Conservation (phyloP, 2,329 filamentous ascomycete species). For the Botrytis fragariae region DNA sequence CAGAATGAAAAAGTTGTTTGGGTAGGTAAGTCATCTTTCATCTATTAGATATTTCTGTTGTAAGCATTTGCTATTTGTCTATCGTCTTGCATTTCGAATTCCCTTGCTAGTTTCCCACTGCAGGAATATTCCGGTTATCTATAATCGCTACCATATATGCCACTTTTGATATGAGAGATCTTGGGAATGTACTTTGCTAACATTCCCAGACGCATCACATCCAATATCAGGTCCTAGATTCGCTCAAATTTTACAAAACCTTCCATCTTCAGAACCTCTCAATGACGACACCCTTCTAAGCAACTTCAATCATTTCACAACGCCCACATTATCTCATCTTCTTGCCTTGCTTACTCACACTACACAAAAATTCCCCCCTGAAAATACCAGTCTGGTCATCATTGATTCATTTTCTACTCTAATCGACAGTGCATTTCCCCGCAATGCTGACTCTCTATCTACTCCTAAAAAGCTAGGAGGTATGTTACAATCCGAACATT, state of each 20-base stretch:
- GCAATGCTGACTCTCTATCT: slow-evolving; percentile 44
- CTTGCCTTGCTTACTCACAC: slow-evolving; percentile 71
- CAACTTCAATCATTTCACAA: slow-evolving; percentile 64
- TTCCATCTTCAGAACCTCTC: slow-evolving; percentile 16
- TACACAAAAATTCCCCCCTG: slow-evolving; percentile 60
- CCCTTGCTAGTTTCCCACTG: background rate
- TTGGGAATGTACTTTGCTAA: slow-evolving; percentile 13
- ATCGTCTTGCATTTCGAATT: background rate
- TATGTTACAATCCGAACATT: slow-evolving; percentile 22
- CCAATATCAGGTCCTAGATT: slow-evolving; percentile 49
- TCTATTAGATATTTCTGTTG: background rate
- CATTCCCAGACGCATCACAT: slow-evolving; percentile 36
- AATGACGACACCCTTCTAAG: slow-evolving; percentile 32
- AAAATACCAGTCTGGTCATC: slow-evolving; percentile 65
- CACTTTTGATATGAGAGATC: background rate
- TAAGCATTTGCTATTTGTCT: background rate
- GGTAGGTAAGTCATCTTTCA: slow-evolving; percentile 59
- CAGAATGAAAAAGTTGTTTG: slow-evolving; percentile 67
- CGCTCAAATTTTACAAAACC: slow-evolving; percentile 43
- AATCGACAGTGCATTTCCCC: slow-evolving; percentile 74
- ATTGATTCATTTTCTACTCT: slow-evolving; percentile 76
- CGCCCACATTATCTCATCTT: slow-evolving; percentile 59
- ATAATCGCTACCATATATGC: background rate
- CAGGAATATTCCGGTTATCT: background rate
- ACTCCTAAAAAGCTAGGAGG: slow-evolving; percentile 31